Evolutionary conservation across 2,329 filamentous ascomycete genomes (phyloP).

Genomic region (Verticillium zaregamsianum): DNA sequence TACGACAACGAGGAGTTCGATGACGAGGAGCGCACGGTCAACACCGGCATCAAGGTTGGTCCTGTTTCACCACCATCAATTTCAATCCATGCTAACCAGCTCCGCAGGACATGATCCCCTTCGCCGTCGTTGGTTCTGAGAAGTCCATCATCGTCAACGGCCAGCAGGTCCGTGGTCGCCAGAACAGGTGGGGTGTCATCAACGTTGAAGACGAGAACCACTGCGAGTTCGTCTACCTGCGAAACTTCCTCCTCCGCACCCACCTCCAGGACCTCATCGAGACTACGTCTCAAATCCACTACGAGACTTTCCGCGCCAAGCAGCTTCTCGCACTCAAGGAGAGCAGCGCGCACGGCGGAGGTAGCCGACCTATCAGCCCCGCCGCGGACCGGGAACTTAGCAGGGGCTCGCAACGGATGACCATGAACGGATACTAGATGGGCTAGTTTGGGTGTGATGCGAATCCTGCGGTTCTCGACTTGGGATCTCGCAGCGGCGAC

Average conservation of each 20-base stretch:
- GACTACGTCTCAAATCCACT: constrained; percentile 99
- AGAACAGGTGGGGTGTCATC: constrained; percentile 99
- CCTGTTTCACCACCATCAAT: background rate
- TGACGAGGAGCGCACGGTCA: constrained; percentile 89
- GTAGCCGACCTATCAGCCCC: constrained; percentile 91
- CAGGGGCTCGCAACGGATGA: constrained; percentile 94
- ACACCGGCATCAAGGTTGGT: constrained; percentile 88
- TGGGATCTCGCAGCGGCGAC: background rate
- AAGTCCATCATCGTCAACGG: constrained; percentile 97
- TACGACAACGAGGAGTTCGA: constrained; percentile 99
- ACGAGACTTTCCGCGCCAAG: constrained; percentile 99
- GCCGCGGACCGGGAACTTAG: constrained; percentile 92
- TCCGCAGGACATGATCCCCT: constrained; percentile 80
- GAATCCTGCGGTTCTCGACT: background rate
- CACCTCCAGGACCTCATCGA: constrained; percentile 98
- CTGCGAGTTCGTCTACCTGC: constrained; percentile 98
- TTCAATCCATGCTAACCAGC: constrained; percentile 24
- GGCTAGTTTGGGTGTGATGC: background rate
- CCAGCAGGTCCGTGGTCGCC: constrained; percentile 93
- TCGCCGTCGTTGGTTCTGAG: constrained; percentile 96
- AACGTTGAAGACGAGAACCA: constrained; percentile 99
- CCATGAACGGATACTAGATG: constrained; percentile 94
- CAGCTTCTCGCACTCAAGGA: constrained; percentile 97
- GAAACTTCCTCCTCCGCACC: constrained; percentile 97
- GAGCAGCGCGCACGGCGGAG: constrained; percentile 80